Evolutionary conservation across 257 asterid genomes (phyloP), one percentile per base, ranked within the genome.

Genomic region (Catharanthus roseus): DNA sequence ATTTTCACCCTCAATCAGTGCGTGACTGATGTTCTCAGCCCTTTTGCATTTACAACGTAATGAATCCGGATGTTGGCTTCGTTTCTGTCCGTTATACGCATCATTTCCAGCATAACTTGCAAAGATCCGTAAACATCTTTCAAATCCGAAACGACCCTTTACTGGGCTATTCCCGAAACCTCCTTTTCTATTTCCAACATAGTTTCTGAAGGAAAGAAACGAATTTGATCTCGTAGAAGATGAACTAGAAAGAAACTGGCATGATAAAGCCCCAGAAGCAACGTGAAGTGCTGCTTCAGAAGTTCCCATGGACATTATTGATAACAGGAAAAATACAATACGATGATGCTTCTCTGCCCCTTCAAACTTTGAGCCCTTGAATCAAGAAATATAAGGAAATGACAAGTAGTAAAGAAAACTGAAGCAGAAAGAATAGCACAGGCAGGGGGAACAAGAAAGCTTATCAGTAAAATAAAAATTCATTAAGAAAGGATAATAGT

Each of bases 31-130:
- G 72, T 77, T 84, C 72, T 89, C 88, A 60, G 86, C 77, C 72
- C 72, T 75, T 53, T 72, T 74, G 78, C 96, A 87, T 74, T 80
- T 82, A 87, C 96, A 86, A 34, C 57, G 55, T 61, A 77, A 81
- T 54, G 83, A 77, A 47, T 73, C 73, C 26, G 53, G 83, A 65
- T 70, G 64, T 62, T 26, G 69, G 51, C 31, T 56, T 45, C 31
- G 74, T 23, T 72, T 81, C 65, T 33, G 60, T 15, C 69, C 63
- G 12, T 68, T 2, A 34, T 63, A 73, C 62, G 69, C 55, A 57
- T 72, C 19, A 65, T 63, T 67, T 53, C 63, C 49, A 60, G 63
- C 78, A 42, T 66, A 72, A 47, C 71, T 60, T 6, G 71, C 74
- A 69, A 8, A 74, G 34, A 73, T 71, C 67, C 74, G 81, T 23